Evolutionary conservation across 2,329 filamentous ascomycete species (phyloP), one percentile per base, ranked within the genome.

Genomic region (Ophiostoma perfectum): DNA sequence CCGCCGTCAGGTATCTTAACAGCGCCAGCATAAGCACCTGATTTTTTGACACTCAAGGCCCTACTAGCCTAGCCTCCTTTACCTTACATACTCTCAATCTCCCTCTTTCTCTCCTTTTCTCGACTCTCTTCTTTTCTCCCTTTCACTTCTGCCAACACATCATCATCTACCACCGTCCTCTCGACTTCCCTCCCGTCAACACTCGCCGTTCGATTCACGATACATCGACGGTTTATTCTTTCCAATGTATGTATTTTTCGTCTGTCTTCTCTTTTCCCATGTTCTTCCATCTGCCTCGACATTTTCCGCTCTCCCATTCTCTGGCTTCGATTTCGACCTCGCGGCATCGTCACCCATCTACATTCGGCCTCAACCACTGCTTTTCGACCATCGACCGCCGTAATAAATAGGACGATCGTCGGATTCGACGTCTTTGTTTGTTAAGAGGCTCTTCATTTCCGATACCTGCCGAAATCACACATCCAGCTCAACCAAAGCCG

Each of bases 61-160:
- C 58, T 39, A 60, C 64, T 12, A 8, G 16, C 52, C 55, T n/a
- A 36, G 47, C 49, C 38, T 47, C 55, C 55, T 38, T 44, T 42
- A 18, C 47, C 45, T 69, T 62, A 65, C 66, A 63, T 65, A 63
- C 66, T 52, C 55, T 58, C 55, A 42, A 52, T 64, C 65, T 62
- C 9, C 60, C 45, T 27, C 63, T 65, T 64, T 49, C 63, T 63
- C 45, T 63, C 52, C n/a, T 66, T 66, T 27, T 70, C 45, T 64
- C 55, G 44, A 49, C 49, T 55, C 47, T 70, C 68, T 67, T 60
- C 55, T 69, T 67, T 69, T 47, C 62, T 41, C 64, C 44, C 65
- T 52, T 44, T 47, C 64, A 44, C 68, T 44, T 62, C 66, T 60
- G 44, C 67, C 27, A 38, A 52, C 6, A 67, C 42, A 67, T 62